These are phyloP conservation scores for Microcos paniculata DNA, from an alignment of 345 rosid genomes.

Conservation along the genomic window DNA sequence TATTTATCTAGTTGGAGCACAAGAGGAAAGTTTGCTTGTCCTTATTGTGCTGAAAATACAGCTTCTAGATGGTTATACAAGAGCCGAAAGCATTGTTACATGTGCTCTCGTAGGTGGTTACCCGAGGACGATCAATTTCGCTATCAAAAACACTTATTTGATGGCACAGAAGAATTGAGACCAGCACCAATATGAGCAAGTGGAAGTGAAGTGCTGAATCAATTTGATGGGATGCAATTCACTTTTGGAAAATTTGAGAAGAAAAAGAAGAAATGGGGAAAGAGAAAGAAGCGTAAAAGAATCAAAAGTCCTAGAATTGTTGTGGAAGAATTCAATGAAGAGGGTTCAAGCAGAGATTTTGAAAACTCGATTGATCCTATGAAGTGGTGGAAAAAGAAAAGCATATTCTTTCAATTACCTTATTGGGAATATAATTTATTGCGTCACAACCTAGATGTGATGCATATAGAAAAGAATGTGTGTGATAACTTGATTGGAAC, in stretches of 20 bases:
- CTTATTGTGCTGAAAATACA: neutral
- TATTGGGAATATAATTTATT: too few relatives aligned
- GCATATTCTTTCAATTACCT: too few relatives aligned
- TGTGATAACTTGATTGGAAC: neutral
- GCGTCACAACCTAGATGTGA: neutral
- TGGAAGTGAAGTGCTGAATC: neutral
- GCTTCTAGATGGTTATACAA: too few relatives aligned
- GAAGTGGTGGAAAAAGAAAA: too few relatives aligned
- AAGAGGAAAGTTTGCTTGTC: slow-evolving; percentile 5
- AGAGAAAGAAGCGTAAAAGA: neutral
- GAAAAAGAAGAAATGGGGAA: neutral
- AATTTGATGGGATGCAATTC: neutral
- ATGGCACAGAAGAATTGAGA: neutral
- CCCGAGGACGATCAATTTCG: neutral
- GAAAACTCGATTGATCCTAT: too few relatives aligned
- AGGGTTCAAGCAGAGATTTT: neutral
- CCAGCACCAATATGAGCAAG: neutral
- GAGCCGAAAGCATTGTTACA: too few relatives aligned
- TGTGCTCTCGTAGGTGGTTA: too few relatives aligned
- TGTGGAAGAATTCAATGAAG: neutral
- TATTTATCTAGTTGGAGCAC: slow-evolving; percentile 7
- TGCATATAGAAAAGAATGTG: neutral
- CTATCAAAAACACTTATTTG: neutral
- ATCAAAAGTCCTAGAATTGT: too few relatives aligned
- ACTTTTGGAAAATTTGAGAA: neutral